Evolutionary conservation across 306 rosid genomes (phyloP), one percentile per base, ranked within the genome.

Genomic region (Purshia tridentata): DNA sequence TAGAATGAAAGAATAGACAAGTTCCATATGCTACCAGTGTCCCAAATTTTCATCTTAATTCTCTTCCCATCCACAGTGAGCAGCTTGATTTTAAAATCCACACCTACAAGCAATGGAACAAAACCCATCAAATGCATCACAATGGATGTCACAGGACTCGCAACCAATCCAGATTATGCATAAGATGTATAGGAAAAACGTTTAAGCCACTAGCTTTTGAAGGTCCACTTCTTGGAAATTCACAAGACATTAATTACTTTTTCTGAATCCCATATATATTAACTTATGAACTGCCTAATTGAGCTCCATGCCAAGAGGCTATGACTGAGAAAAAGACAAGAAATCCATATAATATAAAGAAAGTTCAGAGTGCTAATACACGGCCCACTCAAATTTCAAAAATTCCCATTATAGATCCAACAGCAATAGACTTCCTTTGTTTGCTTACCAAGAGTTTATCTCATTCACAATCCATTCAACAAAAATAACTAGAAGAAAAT

Each of bases 1-100:
- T 12, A 51, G 6, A n/a, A 35, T 39, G n/a, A 37, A 68, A 51
- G 13, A 5, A 51, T 1, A 10, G 11, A 52, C 58, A 69, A 50
- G 35, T 51, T 69, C 0, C 22, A 39, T 13, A 15, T 22, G 45
- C 84, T 88, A 95, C 99, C 99, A 18, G 99, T 95, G 69, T 95
- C 99, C 99, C 99, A 95, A 66, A 95, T 91, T n/a, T 96, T 95
- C 78, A 95, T 82, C 84, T 95, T 95, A 76, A 91, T 84, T 82
- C 76, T 95, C 88, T 90, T 91, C 83, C 90, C 97, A 50, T 85
- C 93, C 4, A 91, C 93, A 13, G 92, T 79, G 45, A 91, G 93
- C 52, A 61, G 79, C 89, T 95, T 95, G 87, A 91, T 88, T 89
- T 91, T 95, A 77, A 95, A 95, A 88, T 95, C 99, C 85, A 95